phyloP scores from a whole-genome alignment of 345 rosid species.

The Hypericum androsaemum region DNA sequence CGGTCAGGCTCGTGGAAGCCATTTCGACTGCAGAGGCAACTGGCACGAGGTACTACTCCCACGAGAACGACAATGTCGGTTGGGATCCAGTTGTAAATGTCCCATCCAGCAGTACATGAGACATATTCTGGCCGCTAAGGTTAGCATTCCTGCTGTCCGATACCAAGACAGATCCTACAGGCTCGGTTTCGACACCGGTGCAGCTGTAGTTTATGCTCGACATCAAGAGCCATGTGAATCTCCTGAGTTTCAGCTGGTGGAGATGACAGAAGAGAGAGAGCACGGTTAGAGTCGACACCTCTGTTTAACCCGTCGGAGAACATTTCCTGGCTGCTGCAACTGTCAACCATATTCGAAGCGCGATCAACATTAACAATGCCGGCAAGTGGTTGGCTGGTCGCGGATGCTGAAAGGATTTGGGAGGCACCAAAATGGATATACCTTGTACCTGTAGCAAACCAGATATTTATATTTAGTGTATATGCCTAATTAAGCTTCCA shows the following conservation, averaged over 20 bases:
- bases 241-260: slow-evolving; percentile 30
- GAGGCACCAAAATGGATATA: slow-evolving; percentile 35
- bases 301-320: slow-evolving; percentile 24
- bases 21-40: no score
- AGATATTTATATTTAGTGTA: no score
- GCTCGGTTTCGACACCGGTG: slow-evolving; percentile 23
- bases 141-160: slow-evolving; percentile 20
- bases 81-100: slow-evolving; percentile 34
- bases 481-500: neutral
- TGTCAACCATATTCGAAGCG: no score
- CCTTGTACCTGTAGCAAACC: slow-evolving; percentile 29
- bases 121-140: slow-evolving; percentile 23
- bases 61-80: slow-evolving; percentile 45
- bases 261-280: slow-evolving; percentile 94
- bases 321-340: slow-evolving; percentile 31
- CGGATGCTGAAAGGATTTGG: slow-evolving; percentile 26
- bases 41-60: slow-evolving; percentile 36
- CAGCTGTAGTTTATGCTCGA: slow-evolving; percentile 28
- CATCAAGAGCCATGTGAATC: slow-evolving; percentile 27
- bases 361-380: no score
- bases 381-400: slow-evolving; percentile 29
- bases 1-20: no score
- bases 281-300: slow-evolving; percentile 30
- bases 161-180: slow-evolving; percentile 20
- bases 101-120: slow-evolving; percentile 27